Conservation (phyloP, 2,329 filamentous ascomycete species). For the Dactylellina sp. region DNA sequence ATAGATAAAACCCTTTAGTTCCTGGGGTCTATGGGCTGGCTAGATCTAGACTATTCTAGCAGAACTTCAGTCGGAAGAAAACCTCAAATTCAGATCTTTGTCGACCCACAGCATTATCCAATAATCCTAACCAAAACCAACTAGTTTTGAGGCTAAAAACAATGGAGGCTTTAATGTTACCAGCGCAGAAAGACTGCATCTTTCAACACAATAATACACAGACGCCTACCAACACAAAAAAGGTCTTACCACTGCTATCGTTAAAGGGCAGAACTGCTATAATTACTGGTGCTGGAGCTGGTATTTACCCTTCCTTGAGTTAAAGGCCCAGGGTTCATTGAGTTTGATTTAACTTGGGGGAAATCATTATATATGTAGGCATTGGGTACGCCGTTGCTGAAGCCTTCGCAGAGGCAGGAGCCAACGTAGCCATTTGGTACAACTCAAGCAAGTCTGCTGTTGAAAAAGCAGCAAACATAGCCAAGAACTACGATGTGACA, state of each 20-base stretch:
- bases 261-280: conserved; percentile 33
- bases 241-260: conserved; percentile 15
- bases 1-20: too few relatives aligned
- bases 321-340: too few relatives aligned
- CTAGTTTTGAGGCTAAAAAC: neutral
- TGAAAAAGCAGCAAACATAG: conserved; percentile 73
- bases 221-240: conserved; percentile 1
- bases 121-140: too few relatives aligned
- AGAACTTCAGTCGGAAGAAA: too few relatives aligned
- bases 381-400: conserved; percentile 75
- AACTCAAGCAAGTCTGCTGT: conserved; percentile 75
- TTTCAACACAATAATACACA: conserved; percentile 21
- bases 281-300: conserved; percentile 29
- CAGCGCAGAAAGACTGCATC: conserved; percentile 27
- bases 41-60: too few relatives aligned
- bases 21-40: too few relatives aligned
- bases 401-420: conserved; percentile 76
- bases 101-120: too few relatives aligned
- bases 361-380: conserved; percentile 63
- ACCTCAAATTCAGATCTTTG: too few relatives aligned
- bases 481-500: conserved; percentile 74
- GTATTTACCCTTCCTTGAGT: conserved; percentile 2
- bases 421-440: conserved; percentile 79
- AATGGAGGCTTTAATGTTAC: conserved; percentile 29
- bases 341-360: neutral